Percentiles rank a stretch among this genome's conserved stretches.
Evolutionary conservation across 495 filamentous ascomycete species (phyloP).

Genomic region (Penicillium coffeae): DNA sequence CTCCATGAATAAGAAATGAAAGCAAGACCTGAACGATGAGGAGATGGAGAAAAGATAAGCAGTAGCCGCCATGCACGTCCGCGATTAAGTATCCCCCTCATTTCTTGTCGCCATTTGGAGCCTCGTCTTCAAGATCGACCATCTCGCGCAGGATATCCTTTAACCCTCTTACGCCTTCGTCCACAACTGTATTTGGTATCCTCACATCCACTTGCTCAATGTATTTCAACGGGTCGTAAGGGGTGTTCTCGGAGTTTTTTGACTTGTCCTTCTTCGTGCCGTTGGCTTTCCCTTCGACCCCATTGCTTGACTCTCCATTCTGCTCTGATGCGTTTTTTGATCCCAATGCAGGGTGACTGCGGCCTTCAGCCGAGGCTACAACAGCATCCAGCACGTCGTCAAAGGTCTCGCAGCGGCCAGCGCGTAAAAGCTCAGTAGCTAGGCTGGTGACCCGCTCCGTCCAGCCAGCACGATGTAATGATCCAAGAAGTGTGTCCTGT

Average conservation of each 20-base stretch:
- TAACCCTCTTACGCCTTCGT: constrained; percentile 43
- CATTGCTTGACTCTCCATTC: constrained; percentile 20
- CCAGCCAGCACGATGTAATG: constrained; percentile 41
- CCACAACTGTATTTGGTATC: constrained; percentile 39
- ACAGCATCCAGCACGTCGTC: constrained; percentile 45
- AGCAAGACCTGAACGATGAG: neutral
- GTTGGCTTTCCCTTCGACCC: constrained; percentile 20
- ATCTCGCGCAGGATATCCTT: constrained; percentile 49
- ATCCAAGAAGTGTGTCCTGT: constrained; percentile 39
- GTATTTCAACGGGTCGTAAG: constrained; percentile 24
- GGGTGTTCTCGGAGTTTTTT: constrained; percentile 12
- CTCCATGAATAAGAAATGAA: constrained; percentile 12
- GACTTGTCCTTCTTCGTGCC: constrained; percentile 22
- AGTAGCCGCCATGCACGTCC: constrained; percentile 21
- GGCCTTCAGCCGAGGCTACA: constrained; percentile 39
- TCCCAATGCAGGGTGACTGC: constrained; percentile 29
- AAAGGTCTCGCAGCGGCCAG: constrained; percentile 44
- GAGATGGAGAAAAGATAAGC: constrained; percentile 2
- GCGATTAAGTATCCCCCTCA: constrained; percentile 4
- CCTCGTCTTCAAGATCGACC: constrained; percentile 44
- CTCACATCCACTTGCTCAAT: constrained; percentile 40
- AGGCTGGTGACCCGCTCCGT: constrained; percentile 39
- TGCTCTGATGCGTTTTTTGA: constrained; percentile 7
- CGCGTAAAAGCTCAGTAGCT: constrained; percentile 43
- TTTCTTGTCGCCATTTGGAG: constrained; percentile 28